These are phyloP conservation scores for Amauroascus niger DNA, from an alignment of 2,329 filamentous ascomycete species.

Conservation along the genomic window DNA sequence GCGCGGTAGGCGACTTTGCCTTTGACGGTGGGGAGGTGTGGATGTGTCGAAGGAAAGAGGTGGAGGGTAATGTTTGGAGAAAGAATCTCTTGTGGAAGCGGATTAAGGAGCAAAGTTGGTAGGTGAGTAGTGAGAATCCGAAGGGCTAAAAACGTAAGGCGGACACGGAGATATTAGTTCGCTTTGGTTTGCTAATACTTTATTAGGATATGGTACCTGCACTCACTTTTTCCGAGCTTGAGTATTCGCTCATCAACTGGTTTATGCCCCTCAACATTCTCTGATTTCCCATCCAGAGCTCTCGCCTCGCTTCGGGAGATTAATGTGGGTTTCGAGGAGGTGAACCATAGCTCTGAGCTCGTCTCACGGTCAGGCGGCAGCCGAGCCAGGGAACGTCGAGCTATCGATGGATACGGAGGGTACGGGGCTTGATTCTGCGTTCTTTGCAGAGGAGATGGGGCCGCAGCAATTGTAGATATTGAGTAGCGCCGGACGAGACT, in stretches of 20 bases:
- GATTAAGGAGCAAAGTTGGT: conserved; percentile 51
- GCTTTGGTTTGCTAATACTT: too few species aligned
- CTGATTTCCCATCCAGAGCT: neutral
- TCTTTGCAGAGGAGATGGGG: conserved; percentile 5
- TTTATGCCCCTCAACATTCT: conserved; percentile 8
- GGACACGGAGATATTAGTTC: conserved; percentile 4
- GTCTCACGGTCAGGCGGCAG: conserved; percentile 28
- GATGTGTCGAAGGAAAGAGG: conserved; percentile 52
- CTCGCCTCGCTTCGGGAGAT: conserved; percentile 11
- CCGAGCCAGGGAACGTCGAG: conserved; percentile 28
- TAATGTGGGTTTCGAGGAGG: conserved; percentile 12
- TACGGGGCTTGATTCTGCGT: neutral
- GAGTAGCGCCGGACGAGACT: conserved; percentile 4
- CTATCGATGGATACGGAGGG: conserved; percentile 23
- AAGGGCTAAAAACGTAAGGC: conserved; percentile 41
- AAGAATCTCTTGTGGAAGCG: conserved; percentile 53
- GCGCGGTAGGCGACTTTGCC: conserved; percentile 85
- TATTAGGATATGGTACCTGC: neutral
- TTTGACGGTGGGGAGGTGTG: conserved; percentile 75
- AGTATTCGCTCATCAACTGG: conserved; percentile 16
- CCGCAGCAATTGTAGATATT: conserved; percentile 6
- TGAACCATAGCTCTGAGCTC: conserved; percentile 28
- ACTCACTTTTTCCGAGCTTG: conserved; percentile 16
- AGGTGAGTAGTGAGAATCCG: conserved; percentile 53
- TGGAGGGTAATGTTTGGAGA: conserved; percentile 54